Conservation (phyloP, 2,329 filamentous ascomycete genomes). For the Monosporascus cannonballus region DNA sequence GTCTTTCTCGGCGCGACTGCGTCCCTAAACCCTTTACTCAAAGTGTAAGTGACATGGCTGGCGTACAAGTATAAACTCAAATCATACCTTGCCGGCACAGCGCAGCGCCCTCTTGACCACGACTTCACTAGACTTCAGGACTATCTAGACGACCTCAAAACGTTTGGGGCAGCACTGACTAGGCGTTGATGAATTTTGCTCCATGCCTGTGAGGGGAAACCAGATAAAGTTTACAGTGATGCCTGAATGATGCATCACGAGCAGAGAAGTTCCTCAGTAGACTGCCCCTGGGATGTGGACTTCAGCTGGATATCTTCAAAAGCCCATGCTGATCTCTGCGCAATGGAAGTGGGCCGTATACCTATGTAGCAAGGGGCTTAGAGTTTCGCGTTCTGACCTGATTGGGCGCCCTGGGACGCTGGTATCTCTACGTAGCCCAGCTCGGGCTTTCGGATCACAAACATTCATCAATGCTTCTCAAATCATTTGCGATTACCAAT, state of each 20-base stretch:
- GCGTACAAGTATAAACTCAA: no score
- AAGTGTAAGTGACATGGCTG: not conserved
- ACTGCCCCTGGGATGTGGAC: no score
- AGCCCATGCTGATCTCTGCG: no score
- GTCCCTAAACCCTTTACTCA: not conserved
- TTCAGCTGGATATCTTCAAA: no score
- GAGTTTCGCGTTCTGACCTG: not conserved
- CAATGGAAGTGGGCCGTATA: no score
- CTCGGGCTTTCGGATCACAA: no score
- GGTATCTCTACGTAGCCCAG: not conserved
- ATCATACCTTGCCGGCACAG: no score
- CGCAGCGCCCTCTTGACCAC: no score
- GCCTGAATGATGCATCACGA: not conserved
- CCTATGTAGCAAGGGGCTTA: not conserved
- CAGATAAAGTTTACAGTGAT: not conserved
- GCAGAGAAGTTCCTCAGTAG: no score
- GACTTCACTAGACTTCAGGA: not conserved
- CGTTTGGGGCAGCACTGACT: not conserved
- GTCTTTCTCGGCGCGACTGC: not conserved
- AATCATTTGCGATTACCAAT: no score
- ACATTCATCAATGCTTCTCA: no score
- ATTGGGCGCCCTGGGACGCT: not conserved
- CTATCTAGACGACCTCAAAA: not conserved
- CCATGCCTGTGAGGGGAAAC: not conserved
- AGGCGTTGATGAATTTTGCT: not conserved